These are phyloP conservation scores for Teratosphaeria gauchensis DNA, from an alignment of 2,329 filamentous ascomycete genomes.

Conservation along the genomic window DNA sequence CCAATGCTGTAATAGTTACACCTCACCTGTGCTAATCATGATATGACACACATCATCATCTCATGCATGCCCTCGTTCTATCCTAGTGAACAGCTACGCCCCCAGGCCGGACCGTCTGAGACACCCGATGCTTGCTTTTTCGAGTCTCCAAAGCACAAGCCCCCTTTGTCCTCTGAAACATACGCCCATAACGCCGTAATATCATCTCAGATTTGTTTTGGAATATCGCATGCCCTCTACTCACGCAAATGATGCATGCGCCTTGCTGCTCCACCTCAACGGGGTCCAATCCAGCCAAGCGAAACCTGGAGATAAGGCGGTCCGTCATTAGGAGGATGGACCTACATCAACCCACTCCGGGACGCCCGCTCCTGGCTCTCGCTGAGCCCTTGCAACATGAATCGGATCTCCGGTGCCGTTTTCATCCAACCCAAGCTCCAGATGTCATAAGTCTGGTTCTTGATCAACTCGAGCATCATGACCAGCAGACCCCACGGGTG, in stretches of 20 bases:
- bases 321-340: not conserved
- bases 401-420: constrained; percentile 66
- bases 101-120: not conserved
- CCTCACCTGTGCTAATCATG: not conserved
- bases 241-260: not conserved
- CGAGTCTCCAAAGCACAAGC: not conserved
- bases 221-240: not conserved
- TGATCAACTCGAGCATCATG: constrained; percentile 78
- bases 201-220: not conserved
- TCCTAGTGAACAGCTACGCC: not conserved
- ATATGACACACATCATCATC: not conserved
- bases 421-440: constrained; percentile 92
- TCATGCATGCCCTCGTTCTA: not conserved
- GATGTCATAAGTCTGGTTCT: constrained; percentile 84
- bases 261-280: not conserved
- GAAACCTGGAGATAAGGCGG: not conserved
- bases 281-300: not conserved
- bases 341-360: not conserved
- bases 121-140: not conserved
- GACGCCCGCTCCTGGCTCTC: constrained; percentile 14
- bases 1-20: not conserved
- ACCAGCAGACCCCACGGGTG: constrained; percentile 94
- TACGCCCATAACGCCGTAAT: not conserved
- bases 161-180: not conserved
- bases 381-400: constrained; percentile 23